phyloP scores from a whole-genome alignment of 2,329 filamentous ascomycete genomes.

The Ascochyta lentis region DNA sequence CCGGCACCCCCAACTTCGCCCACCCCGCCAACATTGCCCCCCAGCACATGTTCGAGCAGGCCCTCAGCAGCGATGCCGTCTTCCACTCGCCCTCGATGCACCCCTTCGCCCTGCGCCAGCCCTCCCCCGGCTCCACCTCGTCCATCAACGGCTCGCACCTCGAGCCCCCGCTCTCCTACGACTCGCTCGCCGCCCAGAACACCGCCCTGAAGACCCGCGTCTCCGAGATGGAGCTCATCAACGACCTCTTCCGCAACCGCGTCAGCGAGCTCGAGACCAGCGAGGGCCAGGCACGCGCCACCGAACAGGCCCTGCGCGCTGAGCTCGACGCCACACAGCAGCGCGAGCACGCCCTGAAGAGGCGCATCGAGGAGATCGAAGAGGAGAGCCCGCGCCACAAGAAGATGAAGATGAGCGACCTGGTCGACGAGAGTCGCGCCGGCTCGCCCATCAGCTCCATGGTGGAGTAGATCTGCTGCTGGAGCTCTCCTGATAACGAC shows the following conservation, averaged over 20 bases:
- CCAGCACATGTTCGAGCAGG: slow-evolving; percentile 79
- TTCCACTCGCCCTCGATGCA: slow-evolving; percentile 65
- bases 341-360: slow-evolving; percentile 81
- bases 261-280: slow-evolving; percentile 79
- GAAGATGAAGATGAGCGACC: slow-evolving; percentile 63
- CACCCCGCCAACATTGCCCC: slow-evolving; percentile 70
- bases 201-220: slow-evolving; percentile 92
- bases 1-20: slow-evolving; percentile 77
- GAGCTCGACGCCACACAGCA: slow-evolving; percentile 77
- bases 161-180: slow-evolving; percentile 77
- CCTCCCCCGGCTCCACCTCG: slow-evolving; percentile 65
- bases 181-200: slow-evolving; percentile 80
- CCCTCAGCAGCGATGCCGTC: slow-evolving; percentile 69
- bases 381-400: slow-evolving; percentile 59
- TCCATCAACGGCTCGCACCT: slow-evolving; percentile 67
- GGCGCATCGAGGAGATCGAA: slow-evolving; percentile 72
- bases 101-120: slow-evolving; percentile 49
- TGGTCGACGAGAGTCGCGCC: slow-evolving; percentile 55
- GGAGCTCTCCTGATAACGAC: not conserved
- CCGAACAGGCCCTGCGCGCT: slow-evolving; percentile 62
- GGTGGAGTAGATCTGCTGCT: slow-evolving; percentile 31
- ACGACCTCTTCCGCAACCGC: slow-evolving; percentile 69
- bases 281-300: slow-evolving; percentile 68
- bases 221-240: slow-evolving; percentile 94
- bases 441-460: slow-evolving; percentile 43